phyloP scores from a whole-genome alignment of 768 basidiomycete species.

The Cystobasidium tubakii region DNA sequence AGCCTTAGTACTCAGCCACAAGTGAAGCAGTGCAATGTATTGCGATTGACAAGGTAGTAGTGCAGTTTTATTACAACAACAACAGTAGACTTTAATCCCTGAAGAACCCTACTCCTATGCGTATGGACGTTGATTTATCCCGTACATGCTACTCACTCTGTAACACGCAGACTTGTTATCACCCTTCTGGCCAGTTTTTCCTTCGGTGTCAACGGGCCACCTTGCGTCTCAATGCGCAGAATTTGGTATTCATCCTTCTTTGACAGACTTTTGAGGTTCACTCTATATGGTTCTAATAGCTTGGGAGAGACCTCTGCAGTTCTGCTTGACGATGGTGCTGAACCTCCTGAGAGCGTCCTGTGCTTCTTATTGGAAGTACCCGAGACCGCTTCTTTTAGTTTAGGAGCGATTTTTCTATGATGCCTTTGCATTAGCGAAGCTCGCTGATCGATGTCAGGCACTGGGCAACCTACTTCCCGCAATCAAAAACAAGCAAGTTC shows the following conservation, averaged over 20 bases:
- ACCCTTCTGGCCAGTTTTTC: slow-evolving; percentile 12
- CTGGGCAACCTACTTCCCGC: slow-evolving; percentile 37
- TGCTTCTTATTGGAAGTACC: background rate
- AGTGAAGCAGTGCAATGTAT: slow-evolving; percentile 1
- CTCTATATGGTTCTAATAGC: slow-evolving; percentile 5
- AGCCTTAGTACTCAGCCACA: background rate
- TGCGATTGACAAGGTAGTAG: background rate
- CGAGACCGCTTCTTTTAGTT: background rate
- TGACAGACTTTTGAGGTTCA: slow-evolving; percentile 20
- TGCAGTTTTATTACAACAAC: background rate
- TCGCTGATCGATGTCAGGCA: background rate
- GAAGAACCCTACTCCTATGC: too few species aligned
- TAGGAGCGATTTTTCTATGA: background rate
- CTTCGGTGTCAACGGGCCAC: background rate
- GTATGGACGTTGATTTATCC: too few species aligned
- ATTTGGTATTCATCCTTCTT: slow-evolving; percentile 33
- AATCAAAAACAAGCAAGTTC: slow-evolving; percentile 44
- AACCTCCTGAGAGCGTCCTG: background rate
- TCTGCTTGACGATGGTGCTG: background rate
- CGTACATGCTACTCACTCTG: background rate
- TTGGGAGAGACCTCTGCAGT: background rate
- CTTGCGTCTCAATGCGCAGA: slow-evolving; percentile 23
- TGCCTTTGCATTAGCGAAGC: background rate
- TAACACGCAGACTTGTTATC: slow-evolving; percentile 6
- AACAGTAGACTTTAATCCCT: background rate